Conservation (phyloP, 1,284 basidiomycete species). For the Apiotrichum domesticum region DNA sequence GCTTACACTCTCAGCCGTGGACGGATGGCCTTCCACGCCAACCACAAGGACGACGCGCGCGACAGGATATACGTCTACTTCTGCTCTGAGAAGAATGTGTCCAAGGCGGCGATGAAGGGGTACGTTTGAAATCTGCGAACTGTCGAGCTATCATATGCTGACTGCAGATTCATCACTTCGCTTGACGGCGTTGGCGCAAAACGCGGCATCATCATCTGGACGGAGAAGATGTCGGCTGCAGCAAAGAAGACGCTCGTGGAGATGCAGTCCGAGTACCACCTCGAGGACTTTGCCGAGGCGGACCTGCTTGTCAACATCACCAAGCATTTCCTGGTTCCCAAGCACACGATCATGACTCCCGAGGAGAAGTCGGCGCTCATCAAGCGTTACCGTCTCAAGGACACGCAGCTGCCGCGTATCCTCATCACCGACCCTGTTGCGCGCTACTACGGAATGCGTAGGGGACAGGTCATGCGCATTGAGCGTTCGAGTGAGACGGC, state of each 20-base stretch:
- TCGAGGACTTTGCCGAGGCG: constrained; percentile 96
- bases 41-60: constrained; percentile 58
- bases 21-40: constrained; percentile 81
- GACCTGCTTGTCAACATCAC: constrained; percentile 97
- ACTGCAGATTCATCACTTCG: constrained; percentile 67
- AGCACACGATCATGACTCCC: constrained; percentile 77
- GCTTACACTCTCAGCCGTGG: constrained; percentile 58
- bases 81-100: constrained; percentile 83
- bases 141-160: too few species aligned
- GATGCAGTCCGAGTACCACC: constrained; percentile 74
- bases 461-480: constrained; percentile 98
- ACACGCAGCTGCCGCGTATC: constrained; percentile 95
- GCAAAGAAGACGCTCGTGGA: constrained; percentile 92
- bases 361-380: constrained; percentile 85
- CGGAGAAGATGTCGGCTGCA: constrained; percentile 91
- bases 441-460: constrained; percentile 88
- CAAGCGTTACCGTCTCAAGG: constrained; percentile 92
- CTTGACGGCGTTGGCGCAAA: constrained; percentile 84
- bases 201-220: constrained; percentile 91
- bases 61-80: constrained; percentile 94
- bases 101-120: constrained; percentile 94
- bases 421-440: constrained; percentile 94
- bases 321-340: constrained; percentile 88
- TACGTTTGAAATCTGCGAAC: constrained; percentile 48
- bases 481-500: constrained; percentile 94